Evolutionary conservation across 202 grass and related monocot genomes (phyloP), one percentile per base, ranked within the genome.

Genomic region (Alloteropsis angusta): DNA sequence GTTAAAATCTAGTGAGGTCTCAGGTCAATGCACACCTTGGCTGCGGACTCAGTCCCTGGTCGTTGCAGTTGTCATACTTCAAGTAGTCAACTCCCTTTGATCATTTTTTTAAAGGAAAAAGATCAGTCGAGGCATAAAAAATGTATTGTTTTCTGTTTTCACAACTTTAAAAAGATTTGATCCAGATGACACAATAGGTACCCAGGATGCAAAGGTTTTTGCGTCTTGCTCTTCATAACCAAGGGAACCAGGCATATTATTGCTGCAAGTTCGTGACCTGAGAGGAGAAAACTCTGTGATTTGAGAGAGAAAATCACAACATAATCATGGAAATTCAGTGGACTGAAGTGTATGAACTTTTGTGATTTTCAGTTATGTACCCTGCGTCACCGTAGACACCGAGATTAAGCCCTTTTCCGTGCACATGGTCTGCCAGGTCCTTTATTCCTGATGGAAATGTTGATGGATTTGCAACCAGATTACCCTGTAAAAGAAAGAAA

Each of bases 11-110:
- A 45, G 14, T 12, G 9, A 30, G 28, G 2, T 9, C 17, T n/a
- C n/a, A n/a, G n/a, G 5, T 46, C 3, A 5, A 59, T 62, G 34
- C 21, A 23, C 66, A 87, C 90, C 86, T 84, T 69, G 78, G 63
- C 34, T 72, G 39, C 4, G 90, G 80, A 3, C 77, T 81, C 48
- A 54, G 78, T 21, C 84, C 80, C 15, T 58, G 52, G 52, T 73
- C 74, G 9, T 84, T 73, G 53, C 86, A 89, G 68, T 92, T 93
- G 46, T 89, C 87, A 71, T 93, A 89, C 68, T 93, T 93, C 80
- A 93, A 82, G 58, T 93, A 89, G 66, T 89, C 87, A 64, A 89
- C 23, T 56, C 67, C 87, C 90, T 89, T 68, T 5, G 53, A 60
- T 48, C 0, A 48, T 48, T 47, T 11, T 2, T 1, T 30, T 30